These are phyloP conservation scores for Boletus huronensis DNA, from an alignment of 768 basidiomycete genomes.

Conservation along the genomic window DNA sequence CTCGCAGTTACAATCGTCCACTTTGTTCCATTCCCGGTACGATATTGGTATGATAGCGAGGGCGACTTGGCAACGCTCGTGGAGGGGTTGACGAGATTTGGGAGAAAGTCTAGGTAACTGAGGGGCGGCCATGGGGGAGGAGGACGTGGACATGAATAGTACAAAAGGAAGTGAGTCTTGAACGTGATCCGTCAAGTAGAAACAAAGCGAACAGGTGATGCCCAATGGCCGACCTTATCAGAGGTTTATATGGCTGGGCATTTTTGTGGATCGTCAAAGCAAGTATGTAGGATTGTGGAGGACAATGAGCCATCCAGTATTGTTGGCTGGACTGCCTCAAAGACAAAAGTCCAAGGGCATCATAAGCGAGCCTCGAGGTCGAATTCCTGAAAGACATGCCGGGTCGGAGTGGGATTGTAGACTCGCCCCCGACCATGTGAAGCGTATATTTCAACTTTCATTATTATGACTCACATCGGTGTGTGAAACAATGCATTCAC, in stretches of 20 bases:
- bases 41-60: slow-evolving; percentile 12
- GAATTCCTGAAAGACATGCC: neutral
- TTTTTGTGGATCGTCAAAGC: slow-evolving; percentile 1
- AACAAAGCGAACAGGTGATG: neutral
- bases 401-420: neutral
- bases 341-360: neutral
- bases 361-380: neutral
- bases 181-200: neutral
- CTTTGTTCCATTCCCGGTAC: neutral
- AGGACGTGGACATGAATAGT: too few species aligned
- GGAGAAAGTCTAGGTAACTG: neutral
- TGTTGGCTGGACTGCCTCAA: neutral
- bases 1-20: neutral
- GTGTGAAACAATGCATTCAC: neutral
- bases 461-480: neutral
- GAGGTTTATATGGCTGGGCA: neutral
- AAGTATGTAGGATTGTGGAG: neutral
- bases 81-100: slow-evolving; percentile 1
- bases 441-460: neutral
- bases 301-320: neutral
- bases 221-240: neutral
- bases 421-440: neutral
- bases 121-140: neutral
- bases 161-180: neutral
- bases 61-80: slow-evolving; percentile 3